Evolutionary conservation across 1,284 basidiomycete species (phyloP).

Genomic region (Ceraceosorus guamensis): DNA sequence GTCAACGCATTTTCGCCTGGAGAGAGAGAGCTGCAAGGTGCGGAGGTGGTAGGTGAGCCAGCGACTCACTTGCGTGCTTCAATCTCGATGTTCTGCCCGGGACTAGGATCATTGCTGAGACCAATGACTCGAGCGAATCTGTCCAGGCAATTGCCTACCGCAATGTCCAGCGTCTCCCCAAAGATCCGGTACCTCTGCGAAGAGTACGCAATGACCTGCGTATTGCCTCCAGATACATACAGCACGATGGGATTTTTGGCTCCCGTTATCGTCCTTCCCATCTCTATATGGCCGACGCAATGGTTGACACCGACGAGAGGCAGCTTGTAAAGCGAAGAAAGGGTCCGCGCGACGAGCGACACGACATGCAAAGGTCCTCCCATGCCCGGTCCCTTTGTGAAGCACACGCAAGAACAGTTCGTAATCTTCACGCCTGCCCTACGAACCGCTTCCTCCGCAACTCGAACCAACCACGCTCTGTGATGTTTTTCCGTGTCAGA

Average conservation of each 20-base stretch:
- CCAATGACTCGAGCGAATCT: conserved; percentile 94
- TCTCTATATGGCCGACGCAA: conserved; percentile 96
- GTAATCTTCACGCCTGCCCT: conserved; percentile 63
- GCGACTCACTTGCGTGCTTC: conserved; percentile 70
- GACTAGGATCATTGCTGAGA: conserved; percentile 88
- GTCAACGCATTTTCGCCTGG: too few relatives aligned
- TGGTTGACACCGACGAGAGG: conserved; percentile 96
- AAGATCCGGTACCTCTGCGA: conserved; percentile 91
- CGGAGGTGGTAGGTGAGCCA: too few relatives aligned
- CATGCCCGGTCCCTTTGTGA: conserved; percentile 98
- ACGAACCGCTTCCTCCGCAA: conserved; percentile 72
- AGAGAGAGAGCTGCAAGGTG: too few relatives aligned
- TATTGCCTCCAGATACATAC: conserved; percentile 98
- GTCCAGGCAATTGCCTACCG: conserved; percentile 96
- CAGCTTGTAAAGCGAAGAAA: conserved; percentile 78
- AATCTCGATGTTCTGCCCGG: conserved; percentile 97
- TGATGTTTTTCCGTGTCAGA: conserved; percentile 92
- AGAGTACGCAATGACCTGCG: conserved; percentile 97
- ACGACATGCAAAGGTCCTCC: conserved; percentile 93
- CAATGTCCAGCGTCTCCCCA: conserved; percentile 97
- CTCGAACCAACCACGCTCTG: conserved; percentile 78
- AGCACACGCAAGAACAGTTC: conserved; percentile 89
- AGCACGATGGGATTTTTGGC: conserved; percentile 93
- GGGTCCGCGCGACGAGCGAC: conserved; percentile 84
- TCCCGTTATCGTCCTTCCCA: conserved; percentile 90